Percentiles rank a stretch among this genome's conserved stretches.
Conservation (phyloP, 129 eudicot species). For the Artemisia annua region DNA sequence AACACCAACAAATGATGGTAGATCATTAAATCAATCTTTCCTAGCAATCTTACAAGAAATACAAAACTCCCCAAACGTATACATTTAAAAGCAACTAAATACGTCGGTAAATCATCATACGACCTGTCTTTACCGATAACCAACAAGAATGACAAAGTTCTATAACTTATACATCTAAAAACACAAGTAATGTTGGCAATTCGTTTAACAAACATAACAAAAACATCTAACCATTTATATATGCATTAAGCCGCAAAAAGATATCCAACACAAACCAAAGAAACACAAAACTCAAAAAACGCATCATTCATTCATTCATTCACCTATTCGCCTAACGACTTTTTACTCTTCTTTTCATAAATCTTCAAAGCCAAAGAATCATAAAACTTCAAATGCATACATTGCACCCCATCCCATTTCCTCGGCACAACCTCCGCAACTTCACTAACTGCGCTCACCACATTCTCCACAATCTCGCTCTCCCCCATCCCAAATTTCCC, state of each 20-base stretch:
- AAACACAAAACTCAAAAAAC: not conserved
- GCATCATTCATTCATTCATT: not conserved
- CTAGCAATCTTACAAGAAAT: too few species aligned
- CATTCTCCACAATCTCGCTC: slow-evolving; percentile 75
- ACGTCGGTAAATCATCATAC: not conserved
- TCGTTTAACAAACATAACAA: too few species aligned
- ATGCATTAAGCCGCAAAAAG: not conserved
- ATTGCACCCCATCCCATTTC: slow-evolving; percentile 61
- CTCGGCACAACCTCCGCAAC: slow-evolving; percentile 60
- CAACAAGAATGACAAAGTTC: not conserved
- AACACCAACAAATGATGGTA: too few species aligned
- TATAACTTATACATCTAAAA: not conserved
- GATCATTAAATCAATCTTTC: too few species aligned
- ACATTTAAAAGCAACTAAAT: slow-evolving; percentile 2
- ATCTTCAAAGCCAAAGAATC: slow-evolving; percentile 76
- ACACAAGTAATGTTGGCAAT: not conserved
- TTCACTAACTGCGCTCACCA: slow-evolving; percentile 51
- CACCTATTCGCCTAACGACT: too few species aligned
- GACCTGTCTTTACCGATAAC: not conserved
- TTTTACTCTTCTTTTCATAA: slow-evolving; percentile 25
- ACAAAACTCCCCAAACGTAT: not conserved
- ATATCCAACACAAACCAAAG: not conserved
- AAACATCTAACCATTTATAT: too few species aligned
- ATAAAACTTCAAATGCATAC: slow-evolving; percentile 78
- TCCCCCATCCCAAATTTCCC: slow-evolving; percentile 47